phyloP scores from a whole-genome alignment of 192 early-diverging fungal genomes.

The Fimicolochytrium jonesii region DNA sequence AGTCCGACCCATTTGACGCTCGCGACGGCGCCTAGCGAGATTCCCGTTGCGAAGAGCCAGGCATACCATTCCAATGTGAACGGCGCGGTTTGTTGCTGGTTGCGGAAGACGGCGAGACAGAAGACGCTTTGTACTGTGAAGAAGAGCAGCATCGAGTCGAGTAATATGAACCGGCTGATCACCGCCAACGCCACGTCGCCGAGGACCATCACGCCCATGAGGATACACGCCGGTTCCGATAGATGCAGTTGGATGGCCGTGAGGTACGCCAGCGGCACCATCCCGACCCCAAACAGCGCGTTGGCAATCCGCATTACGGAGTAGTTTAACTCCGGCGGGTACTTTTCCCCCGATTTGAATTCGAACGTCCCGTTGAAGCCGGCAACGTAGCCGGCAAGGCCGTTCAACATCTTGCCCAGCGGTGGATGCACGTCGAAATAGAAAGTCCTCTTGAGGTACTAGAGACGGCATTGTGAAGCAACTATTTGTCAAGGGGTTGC shows the following conservation, averaged over 20 bases:
- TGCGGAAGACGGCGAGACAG: constrained; percentile 69
- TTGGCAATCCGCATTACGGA: constrained; percentile 85
- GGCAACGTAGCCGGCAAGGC: constrained; percentile 71
- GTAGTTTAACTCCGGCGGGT: constrained; percentile 83
- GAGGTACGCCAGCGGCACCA: constrained; percentile 86
- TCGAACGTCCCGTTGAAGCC: constrained; percentile 82
- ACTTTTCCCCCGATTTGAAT: constrained; percentile 74
- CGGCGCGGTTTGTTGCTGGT: constrained; percentile 56
- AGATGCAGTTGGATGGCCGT: constrained; percentile 75
- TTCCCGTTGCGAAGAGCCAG: constrained; percentile 81
- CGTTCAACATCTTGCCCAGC: constrained; percentile 92
- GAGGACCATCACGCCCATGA: constrained; percentile 74
- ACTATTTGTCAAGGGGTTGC: no score
- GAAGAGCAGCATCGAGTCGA: constrained; percentile 93
- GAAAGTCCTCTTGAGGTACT: constrained; percentile 90
- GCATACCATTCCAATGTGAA: constrained; percentile 85
- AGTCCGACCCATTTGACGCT: constrained; percentile 97
- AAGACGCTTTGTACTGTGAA: constrained; percentile 70
- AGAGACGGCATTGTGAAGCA: no score
- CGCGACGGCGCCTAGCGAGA: constrained; percentile 75
- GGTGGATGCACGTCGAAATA: constrained; percentile 99
- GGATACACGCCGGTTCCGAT: constrained; percentile 59
- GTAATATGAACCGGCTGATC: constrained; percentile 87
- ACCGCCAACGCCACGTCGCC: constrained; percentile 66
- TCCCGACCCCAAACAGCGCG: constrained; percentile 79